Conservation (phyloP, 805 yeast species). For the Candida schatavii region DNA sequence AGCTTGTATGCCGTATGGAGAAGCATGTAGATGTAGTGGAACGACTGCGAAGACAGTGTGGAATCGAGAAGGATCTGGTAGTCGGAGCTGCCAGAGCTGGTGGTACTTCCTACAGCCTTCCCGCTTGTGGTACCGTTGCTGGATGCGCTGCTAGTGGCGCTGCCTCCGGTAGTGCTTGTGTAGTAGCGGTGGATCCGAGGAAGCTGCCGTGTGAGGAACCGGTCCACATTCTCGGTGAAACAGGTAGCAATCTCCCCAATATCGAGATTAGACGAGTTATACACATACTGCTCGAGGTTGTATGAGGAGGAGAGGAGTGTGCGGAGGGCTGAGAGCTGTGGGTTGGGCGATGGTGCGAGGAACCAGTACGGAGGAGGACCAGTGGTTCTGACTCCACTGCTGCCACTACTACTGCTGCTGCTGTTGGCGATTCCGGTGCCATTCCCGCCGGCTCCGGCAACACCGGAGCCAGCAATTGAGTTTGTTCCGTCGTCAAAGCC, state of each 20-base stretch:
- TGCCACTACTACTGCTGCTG: background rate
- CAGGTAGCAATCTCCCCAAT: constrained; percentile 46
- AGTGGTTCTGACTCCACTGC: background rate
- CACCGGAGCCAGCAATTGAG: background rate
- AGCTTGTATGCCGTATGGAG: constrained; percentile 57
- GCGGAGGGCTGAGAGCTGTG: constrained; percentile 34
- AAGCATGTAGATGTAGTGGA: constrained; percentile 50
- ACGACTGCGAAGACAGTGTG: constrained; percentile 41
- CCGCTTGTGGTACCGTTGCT: too few relatives aligned
- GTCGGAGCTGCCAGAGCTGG: constrained; percentile 13
- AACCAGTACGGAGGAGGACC: constrained; percentile 16
- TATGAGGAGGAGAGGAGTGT: constrained; percentile 31
- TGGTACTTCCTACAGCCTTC: constrained; percentile 6
- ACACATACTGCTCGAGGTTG: constrained; percentile 52
- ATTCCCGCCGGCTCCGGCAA: background rate
- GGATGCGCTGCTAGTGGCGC: too few relatives aligned
- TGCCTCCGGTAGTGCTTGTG: constrained; percentile 2
- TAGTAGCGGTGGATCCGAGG: constrained; percentile 26
- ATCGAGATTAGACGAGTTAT: constrained; percentile 57
- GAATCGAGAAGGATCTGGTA: constrained; percentile 31
- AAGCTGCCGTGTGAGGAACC: constrained; percentile 26
- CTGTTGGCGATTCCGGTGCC: background rate
- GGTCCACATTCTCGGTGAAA: constrained; percentile 28
- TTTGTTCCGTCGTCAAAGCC: background rate
- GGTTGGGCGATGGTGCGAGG: constrained; percentile 25